phyloP scores from a whole-genome alignment of 495 filamentous ascomycete genomes.

The Cryomyces antarcticus region DNA sequence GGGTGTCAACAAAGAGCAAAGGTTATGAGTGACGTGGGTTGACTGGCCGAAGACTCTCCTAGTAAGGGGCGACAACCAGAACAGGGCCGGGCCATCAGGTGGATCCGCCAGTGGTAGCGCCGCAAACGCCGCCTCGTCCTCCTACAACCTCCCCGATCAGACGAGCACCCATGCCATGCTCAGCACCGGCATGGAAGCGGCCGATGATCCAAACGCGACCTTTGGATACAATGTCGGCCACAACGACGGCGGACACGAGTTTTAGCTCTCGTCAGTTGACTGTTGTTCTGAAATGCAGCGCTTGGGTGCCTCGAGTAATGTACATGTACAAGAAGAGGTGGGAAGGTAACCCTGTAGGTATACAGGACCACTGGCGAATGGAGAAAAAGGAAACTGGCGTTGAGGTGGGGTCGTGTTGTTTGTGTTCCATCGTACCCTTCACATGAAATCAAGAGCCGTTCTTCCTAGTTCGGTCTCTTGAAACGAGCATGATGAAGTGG shows the following conservation, averaged over 20 bases:
- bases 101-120: slow-evolving; percentile 4
- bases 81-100: slow-evolving; percentile 5
- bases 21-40: slow-evolving; percentile 20
- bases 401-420: too few species aligned
- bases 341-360: too few species aligned
- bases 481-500: too few species aligned
- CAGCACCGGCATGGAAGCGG: slow-evolving; percentile 14
- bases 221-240: slow-evolving; percentile 18
- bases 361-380: too few species aligned
- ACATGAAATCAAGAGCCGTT: too few species aligned
- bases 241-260: slow-evolving; percentile 8
- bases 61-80: slow-evolving; percentile 16
- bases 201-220: slow-evolving; percentile 13
- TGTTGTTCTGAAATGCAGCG: too few species aligned
- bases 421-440: too few species aligned
- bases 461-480: too few species aligned
- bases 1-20: slow-evolving; percentile 10
- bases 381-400: too few species aligned
- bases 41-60: slow-evolving; percentile 20
- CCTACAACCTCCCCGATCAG: slow-evolving; percentile 6
- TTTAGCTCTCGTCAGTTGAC: too few species aligned
- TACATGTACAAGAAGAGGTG: too few species aligned
- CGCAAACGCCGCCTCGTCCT: slow-evolving; percentile 7
- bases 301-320: too few species aligned
- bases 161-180: slow-evolving; percentile 14